These are phyloP conservation scores for Gigaspora rosea DNA, from an alignment of 192 early-diverging fungal species.

Conservation along the genomic window DNA sequence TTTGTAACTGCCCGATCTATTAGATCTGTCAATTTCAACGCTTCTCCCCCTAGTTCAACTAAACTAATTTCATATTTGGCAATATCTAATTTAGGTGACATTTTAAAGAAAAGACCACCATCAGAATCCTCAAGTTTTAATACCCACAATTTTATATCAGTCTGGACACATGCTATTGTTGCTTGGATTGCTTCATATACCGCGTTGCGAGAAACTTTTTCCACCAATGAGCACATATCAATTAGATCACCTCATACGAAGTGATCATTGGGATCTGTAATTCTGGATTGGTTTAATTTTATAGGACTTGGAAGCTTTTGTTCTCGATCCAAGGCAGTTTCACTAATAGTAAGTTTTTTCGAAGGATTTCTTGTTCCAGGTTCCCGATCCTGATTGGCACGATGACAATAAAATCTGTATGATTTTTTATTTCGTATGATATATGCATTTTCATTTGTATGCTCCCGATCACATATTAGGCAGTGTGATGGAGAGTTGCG, in stretches of 20 bases:
- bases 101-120: constrained; percentile 17
- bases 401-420: background rate
- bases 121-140: constrained; percentile 4
- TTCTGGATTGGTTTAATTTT: background rate
- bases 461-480: constrained; percentile 3
- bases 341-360: background rate
- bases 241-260: background rate
- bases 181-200: no score
- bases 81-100: background rate
- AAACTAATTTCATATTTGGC: constrained; percentile 3
- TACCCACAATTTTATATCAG: background rate
- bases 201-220: no score
- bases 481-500: background rate
- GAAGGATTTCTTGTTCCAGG: background rate
- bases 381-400: background rate
- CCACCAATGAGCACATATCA: no score
- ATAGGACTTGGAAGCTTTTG: background rate
- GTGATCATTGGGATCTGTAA: background rate
- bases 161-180: background rate
- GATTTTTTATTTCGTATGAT: constrained; percentile 7
- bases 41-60: background rate
- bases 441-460: background rate
- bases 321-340: no score
- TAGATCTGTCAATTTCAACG: background rate
- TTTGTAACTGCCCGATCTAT: background rate